Percentiles rank a stretch among this genome's conserved stretches.
Evolutionary conservation across 2,329 filamentous ascomycete species (phyloP).

Genomic region (Chaetomiaceae sp.): DNA sequence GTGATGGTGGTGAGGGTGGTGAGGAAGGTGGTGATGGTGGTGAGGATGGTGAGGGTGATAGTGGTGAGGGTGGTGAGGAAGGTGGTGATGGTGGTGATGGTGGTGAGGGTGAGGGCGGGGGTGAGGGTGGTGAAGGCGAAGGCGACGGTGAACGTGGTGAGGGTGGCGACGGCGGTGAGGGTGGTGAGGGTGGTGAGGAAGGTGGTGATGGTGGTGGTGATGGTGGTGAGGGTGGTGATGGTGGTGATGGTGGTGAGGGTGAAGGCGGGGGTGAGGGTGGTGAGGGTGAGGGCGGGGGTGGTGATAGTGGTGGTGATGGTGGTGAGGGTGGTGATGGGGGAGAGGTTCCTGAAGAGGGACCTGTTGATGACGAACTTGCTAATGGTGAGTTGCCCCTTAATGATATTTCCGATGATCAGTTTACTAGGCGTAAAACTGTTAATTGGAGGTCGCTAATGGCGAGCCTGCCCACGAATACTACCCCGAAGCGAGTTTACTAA

Average conservation of each 20-base stretch:
- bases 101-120: too few species aligned
- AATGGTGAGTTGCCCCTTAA: neutral
- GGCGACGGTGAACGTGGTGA: neutral
- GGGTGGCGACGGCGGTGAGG: neutral
- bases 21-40: too few species aligned
- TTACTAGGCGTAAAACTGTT: neutral
- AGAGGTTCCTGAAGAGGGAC: too few species aligned
- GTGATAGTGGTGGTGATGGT: too few species aligned
- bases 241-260: neutral
- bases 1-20: neutral
- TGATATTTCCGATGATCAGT: neutral
- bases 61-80: neutral
- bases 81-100: constrained; percentile 5
- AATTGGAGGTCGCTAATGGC: constrained; percentile 3
- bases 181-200: neutral
- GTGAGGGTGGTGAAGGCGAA: neutral
- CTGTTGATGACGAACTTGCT: neutral
- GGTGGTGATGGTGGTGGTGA: neutral
- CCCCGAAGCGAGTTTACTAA: neutral
- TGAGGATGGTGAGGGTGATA: too few species aligned
- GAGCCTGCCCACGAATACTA: neutral
- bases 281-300: too few species aligned
- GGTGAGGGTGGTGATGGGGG: too few species aligned
- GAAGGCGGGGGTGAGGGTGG: too few species aligned
- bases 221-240: neutral